phyloP scores from a whole-genome alignment of 257 asterid species.

The Penstemon barbatus region DNA sequence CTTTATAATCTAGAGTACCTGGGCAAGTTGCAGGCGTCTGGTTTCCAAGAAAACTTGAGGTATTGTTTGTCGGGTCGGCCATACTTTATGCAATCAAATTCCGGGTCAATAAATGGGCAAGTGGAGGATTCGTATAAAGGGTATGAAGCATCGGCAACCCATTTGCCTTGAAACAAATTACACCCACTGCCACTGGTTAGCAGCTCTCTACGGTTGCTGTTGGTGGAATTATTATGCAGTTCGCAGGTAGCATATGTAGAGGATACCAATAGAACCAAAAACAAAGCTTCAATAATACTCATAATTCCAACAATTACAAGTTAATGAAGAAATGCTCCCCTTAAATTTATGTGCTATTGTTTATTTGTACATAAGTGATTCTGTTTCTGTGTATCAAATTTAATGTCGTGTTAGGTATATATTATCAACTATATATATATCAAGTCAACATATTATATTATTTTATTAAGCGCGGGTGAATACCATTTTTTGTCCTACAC shows the following conservation, averaged over 20 bases:
- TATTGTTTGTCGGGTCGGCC: slow-evolving; percentile 64
- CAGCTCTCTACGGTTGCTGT: slow-evolving; percentile 17
- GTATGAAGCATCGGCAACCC: slow-evolving; percentile 38
- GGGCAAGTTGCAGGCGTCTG: slow-evolving; percentile 54
- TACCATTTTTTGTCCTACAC: no score
- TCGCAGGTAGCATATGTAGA: not conserved
- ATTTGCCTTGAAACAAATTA: slow-evolving; percentile 39
- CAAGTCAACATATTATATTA: no score
- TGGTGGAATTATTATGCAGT: slow-evolving; percentile 15
- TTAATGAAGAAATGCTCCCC: no score
- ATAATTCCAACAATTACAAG: not conserved
- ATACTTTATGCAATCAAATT: slow-evolving; percentile 56
- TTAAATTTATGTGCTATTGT: no score
- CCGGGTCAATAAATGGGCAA: slow-evolving; percentile 43
- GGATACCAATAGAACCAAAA: not conserved
- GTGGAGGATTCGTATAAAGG: slow-evolving; percentile 32
- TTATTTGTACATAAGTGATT: no score
- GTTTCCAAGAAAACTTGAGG: slow-evolving; percentile 65
- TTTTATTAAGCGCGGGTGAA: no score
- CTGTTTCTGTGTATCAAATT: no score
- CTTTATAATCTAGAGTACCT: slow-evolving; percentile 34
- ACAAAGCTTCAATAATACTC: not conserved
- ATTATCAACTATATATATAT: no score
- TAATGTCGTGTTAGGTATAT: no score
- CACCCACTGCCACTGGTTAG: slow-evolving; percentile 23